These are phyloP conservation scores for Trametes sp. DNA, from an alignment of 1,284 basidiomycete genomes.

Conservation along the genomic window DNA sequence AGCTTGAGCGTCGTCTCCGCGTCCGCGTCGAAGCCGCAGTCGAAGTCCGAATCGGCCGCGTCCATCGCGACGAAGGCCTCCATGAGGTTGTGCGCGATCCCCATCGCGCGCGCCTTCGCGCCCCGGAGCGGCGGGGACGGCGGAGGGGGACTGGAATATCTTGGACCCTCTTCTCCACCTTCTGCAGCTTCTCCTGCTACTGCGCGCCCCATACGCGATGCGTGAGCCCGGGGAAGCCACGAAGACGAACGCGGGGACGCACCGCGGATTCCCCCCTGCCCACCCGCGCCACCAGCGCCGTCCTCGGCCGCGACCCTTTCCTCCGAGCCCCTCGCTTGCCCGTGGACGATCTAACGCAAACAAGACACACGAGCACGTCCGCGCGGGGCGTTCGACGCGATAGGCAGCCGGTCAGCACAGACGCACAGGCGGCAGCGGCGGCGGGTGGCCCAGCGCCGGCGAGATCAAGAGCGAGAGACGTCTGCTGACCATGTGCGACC, in stretches of 20 bases:
- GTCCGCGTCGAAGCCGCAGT: too few species aligned
- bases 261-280: constrained; percentile 9
- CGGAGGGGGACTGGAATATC: constrained; percentile 53
- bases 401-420: constrained; percentile 22
- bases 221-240: background rate
- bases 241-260: constrained; percentile 3
- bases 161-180: constrained; percentile 15
- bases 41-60: too few species aligned
- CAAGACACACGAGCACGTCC: constrained; percentile 10
- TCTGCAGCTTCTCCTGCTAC: constrained; percentile 5
- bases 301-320: background rate
- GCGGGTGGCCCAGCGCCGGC: background rate
- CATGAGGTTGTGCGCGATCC: constrained; percentile 67
- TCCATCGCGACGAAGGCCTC: constrained; percentile 64
- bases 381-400: constrained; percentile 15
- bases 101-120: constrained; percentile 46
- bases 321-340: background rate
- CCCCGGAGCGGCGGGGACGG: constrained; percentile 62
- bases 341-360: constrained; percentile 24
- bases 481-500: constrained; percentile 75
- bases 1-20: too few species aligned
- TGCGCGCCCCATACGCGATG: background rate
- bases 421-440: background rate
- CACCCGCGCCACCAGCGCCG: background rate
- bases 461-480: background rate